Conservation (phyloP, 257 asterid species). For the Ilex aquifolium region DNA sequence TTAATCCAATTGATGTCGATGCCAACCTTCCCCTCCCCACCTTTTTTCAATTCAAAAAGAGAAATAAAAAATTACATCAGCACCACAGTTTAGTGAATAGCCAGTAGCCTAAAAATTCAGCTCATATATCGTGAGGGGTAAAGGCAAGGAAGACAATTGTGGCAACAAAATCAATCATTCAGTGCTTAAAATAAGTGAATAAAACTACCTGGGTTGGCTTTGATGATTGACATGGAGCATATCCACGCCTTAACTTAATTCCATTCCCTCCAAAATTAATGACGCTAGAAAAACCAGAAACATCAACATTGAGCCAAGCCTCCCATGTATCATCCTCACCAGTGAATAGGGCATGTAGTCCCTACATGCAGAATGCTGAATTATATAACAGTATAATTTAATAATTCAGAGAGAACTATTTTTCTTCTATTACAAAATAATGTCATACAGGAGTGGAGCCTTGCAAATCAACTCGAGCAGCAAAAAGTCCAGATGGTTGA, state of each 20-base stretch:
- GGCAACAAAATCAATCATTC: no score
- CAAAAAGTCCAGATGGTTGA: constrained; percentile 96
- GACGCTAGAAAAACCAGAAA: constrained; percentile 66
- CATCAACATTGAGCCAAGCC: constrained; percentile 75
- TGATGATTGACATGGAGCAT: constrained; percentile 70
- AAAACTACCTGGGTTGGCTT: constrained; percentile 82
- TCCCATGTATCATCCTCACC: constrained; percentile 99
- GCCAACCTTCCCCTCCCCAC: no score
- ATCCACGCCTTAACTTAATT: constrained; percentile 87
- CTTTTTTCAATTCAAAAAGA: no score
- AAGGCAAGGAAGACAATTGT: no score
- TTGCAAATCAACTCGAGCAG: constrained; percentile 96
- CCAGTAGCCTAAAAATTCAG: no score
- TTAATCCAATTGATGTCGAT: no score
- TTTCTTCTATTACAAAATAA: constrained; percentile 5
- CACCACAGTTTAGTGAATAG: no score
- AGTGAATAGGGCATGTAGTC: constrained; percentile 82
- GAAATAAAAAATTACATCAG: no score
- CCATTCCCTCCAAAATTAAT: constrained; percentile 44
- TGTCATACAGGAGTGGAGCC: constrained; percentile 73
- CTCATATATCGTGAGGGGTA: no score
- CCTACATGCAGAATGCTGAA: constrained; percentile 37
- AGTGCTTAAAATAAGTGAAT: neutral
- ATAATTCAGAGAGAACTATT: constrained; percentile 5
- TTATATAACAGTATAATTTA: constrained; percentile 1